Evolutionary conservation across 306 rosid genomes (phyloP), one percentile per base, ranked within the genome.

Genomic region (Chamaecrista fasciculata): DNA sequence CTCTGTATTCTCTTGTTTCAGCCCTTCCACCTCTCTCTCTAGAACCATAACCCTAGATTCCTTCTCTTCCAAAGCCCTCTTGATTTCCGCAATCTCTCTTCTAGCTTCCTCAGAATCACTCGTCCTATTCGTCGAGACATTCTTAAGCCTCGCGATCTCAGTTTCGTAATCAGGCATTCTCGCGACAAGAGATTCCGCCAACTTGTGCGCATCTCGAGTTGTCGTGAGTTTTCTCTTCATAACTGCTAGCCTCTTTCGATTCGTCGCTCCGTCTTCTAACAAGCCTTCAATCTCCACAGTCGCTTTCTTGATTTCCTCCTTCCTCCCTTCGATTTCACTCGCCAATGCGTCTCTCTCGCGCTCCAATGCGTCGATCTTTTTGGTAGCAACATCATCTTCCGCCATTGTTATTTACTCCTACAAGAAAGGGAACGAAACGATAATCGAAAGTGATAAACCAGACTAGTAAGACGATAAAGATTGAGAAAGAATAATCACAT

Each of bases 161-260:
- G 79, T 66, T 79, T 92, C 89, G 2, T 85, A 82, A 47, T 79
- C 86, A 26, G 15, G 63, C 31, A 82, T 83, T 29, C 85, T 74
- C 0, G 61, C 74, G 0, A 78, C 88, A 37, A 84, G 78, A 10
- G 69, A 53, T 39, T 66, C 85, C 43, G 65, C 11, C 1, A 67
- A 79, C 61, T 59, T 74, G 62, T 20, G 60, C 10, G 74, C 80
- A 62, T 72, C 89, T 10, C 64, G 46, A 4, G 55, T n/a, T n/a
- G 57, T 57, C 33, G 78, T 55, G 37, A 79, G 49, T 53, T 76
- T 75, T 49, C 15, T 40, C 80, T 76, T 83, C 83, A 78, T 34
- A 47, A 51, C 82, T 60, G 55, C 66, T 3, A 86, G 28, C 70
- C 33, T 74, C 70, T 73, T 80, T 75, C 69, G 74, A 70, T 28